Base-by-base conservation (phyloP, 2,329 filamentous ascomycete genomes). In the Knoxdaviesia proteae region DNA sequence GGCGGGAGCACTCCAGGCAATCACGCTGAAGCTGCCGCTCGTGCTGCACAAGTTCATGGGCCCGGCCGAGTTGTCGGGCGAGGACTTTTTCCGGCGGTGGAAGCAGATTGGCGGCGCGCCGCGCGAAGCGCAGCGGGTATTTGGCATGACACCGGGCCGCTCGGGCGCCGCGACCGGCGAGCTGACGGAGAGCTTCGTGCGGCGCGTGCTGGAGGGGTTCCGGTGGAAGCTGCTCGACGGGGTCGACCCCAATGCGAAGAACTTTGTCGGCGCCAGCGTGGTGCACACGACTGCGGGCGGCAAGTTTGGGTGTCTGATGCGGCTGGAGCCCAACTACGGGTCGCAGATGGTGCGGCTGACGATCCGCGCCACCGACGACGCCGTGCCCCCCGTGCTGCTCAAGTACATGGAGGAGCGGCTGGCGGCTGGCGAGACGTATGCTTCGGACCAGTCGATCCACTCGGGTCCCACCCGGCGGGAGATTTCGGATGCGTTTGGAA, bases 61-160 rank as follows among this genome's bases (percentile, higher is more conserved):
- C 48, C 75, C 83, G 0, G 87, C 90, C 0, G 80, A 90, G 44
- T 66, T 98, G 36, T 74, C 74, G 6, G 76, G 80, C 0, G 90
- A 98, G 42, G 90, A 98, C 56, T 98, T 96, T 61, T 98, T 98
- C 72, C 94, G 92, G 67, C 71, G 92, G 42, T 98, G 90, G 90
- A 92, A 94, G 67, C 90, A 98, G 61, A 96, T 98, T 52, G 90
- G 90, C 8, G 84, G 82, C 5, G 74, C 75, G 2, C 79, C 87
- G 1, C 74, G 92, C 32, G 92, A 98, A 59, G 78, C 83, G 0
- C 90, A 98, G 57, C 72, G 72, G 40, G 84, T 96, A 33, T 92
- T 98, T 58, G 76, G 78, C 0, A 57, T 88, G 7, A 60, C 64
- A 1, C 47, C 49, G 2, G 57, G 56, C 1, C 68, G 67, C 32